Base-by-base conservation (phyloP, 2,329 filamentous ascomycete genomes). In the Clonostachys rosea region DNA sequence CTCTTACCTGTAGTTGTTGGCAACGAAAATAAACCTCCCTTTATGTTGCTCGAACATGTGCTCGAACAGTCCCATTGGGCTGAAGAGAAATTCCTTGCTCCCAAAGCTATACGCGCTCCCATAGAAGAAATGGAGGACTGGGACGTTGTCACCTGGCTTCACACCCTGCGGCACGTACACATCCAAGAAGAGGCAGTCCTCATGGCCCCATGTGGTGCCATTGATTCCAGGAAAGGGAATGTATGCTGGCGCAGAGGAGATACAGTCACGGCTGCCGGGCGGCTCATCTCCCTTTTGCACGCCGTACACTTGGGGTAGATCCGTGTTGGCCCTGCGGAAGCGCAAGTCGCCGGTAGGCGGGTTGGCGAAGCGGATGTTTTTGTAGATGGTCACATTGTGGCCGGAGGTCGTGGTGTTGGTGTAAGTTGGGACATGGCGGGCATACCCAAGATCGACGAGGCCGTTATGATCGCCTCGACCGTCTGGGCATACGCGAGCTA, bases 321-420 rank as follows among this genome's bases (percentile, higher is more conserved):
- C 16, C 2, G 51, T 53, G 44, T 56, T 46, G 5, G 55, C 50
- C 16, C 39, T 40, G 13, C 55, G 55, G 47, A 57, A 58, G 12
- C 56, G 53, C 8, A 59, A 47, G 16, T 56, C 43, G n/a, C 56
- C 54, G 8, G 46, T 55, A 10, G 56, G 54, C 17, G 49, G 16
- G 9, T 54, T 54, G 16, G 54, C 56, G 39, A 57, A 58, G 35
- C 56, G 56, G 34, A 59, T 58, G 47, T 58, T 58, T 14, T 58
- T 57, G 50, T 57, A 59, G 9, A 57, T 40, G n/a, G 49, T 41
- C 4, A 57, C 43, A 6, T 47, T 45, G 8, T 45, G 45, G n/a
- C 53, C 55, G 1, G 53, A 56, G 16, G 43, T 30, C 5, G 55
- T 57, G 10, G 45, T 53, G 47, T 56, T 52, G 41, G 50, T 17